Conservation (phyloP, 1,284 basidiomycete species). For the Marasmius oreades region DNA sequence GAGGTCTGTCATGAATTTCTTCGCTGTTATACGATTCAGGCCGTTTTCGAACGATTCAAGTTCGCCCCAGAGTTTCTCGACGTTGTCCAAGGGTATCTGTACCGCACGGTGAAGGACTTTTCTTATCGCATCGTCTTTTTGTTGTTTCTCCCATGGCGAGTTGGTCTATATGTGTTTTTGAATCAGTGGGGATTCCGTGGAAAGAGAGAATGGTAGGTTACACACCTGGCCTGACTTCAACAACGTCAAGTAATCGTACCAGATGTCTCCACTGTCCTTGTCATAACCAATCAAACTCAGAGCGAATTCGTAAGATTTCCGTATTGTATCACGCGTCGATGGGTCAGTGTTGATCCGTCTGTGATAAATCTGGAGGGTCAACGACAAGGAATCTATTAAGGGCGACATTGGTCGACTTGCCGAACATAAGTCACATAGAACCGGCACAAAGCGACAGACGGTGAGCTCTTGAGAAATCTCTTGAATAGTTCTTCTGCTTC, state of each 20-base stretch:
- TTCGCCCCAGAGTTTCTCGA: conserved; percentile 93
- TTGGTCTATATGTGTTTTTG: conserved; percentile 40
- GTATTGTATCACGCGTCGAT: conserved; percentile 68
- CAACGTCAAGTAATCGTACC: conserved; percentile 82
- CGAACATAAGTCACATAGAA: conserved; percentile 84
- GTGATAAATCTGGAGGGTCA: conserved; percentile 20
- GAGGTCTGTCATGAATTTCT: conserved; percentile 83
- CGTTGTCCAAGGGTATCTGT: conserved; percentile 89
- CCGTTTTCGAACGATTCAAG: conserved; percentile 92
- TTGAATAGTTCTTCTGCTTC: conserved; percentile 80
- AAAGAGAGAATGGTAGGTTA: conserved; percentile 9
- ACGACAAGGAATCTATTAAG: not conserved
- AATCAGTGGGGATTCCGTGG: conserved; percentile 1
- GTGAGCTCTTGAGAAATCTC: conserved; percentile 76
- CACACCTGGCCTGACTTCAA: conserved; percentile 76
- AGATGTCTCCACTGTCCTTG: conserved; percentile 72
- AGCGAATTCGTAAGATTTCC: conserved; percentile 93
- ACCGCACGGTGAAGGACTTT: conserved; percentile 93
- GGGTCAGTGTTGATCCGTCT: conserved; percentile 52
- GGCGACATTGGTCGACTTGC: conserved; percentile 18
- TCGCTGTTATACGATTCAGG: conserved; percentile 91
- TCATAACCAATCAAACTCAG: conserved; percentile 88
- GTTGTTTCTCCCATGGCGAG: conserved; percentile 92
- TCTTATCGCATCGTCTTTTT: conserved; percentile 91
- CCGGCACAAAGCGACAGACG: conserved; percentile 84